Evolutionary conservation across 2,329 filamentous ascomycete genomes (phyloP).

Genomic region (Hortaea sp.): DNA sequence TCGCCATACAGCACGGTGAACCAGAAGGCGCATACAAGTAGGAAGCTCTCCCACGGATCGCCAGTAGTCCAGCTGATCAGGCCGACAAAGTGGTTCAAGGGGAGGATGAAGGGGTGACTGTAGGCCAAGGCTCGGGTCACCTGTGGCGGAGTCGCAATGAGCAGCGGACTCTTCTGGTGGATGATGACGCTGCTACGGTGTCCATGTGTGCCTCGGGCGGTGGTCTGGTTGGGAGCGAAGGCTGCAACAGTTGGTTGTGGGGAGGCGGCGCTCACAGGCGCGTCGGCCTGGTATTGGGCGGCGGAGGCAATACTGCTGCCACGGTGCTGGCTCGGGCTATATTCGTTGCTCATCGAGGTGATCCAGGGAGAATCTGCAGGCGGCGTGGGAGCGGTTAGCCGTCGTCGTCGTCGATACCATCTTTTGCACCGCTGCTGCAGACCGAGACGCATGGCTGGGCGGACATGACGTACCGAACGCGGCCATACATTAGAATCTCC

Average conservation of each 20-base stretch:
- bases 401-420: too few relatives aligned
- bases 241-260: conserved; percentile 65
- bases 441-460: too few relatives aligned
- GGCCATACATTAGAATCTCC: conserved; percentile 10
- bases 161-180: conserved; percentile 87
- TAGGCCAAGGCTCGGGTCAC: conserved; percentile 91
- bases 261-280: conserved; percentile 1
- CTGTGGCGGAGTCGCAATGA: conserved; percentile 87
- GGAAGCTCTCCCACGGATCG: conserved; percentile 94
- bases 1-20: conserved; percentile 77
- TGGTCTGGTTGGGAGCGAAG: conserved; percentile 78
- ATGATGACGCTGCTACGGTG: conserved; percentile 56
- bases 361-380: conserved; percentile 39
- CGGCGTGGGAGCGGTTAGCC: background rate
- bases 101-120: conserved; percentile 86
- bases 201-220: conserved; percentile 10
- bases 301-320: conserved; percentile 5
- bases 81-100: conserved; percentile 75
- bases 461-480: conserved; percentile 14
- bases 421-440: too few relatives aligned
- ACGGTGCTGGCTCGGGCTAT: conserved; percentile 18
- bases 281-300: background rate
- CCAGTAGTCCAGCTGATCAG: conserved; percentile 87
- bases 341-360: conserved; percentile 35
- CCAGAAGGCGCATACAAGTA: conserved; percentile 81